phyloP scores from a whole-genome alignment of 2,329 filamentous ascomycete species.

The Penicillium occitanis region DNA sequence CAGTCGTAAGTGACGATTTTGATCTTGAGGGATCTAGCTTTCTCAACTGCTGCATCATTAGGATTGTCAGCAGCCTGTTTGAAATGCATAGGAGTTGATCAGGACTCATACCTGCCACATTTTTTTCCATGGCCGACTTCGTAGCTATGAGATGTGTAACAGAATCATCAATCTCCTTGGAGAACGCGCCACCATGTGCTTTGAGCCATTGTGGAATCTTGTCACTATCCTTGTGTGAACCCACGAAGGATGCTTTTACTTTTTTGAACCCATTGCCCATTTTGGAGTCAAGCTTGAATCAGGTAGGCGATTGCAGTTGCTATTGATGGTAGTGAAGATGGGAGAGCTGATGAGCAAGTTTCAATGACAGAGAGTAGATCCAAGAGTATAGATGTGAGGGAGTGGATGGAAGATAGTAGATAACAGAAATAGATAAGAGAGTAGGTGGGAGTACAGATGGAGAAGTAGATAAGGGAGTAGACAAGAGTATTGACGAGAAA shows the following conservation, averaged over 20 bases:
- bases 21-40: constrained; percentile 40
- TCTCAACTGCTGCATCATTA: constrained; percentile 36
- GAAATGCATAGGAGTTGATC: not conserved
- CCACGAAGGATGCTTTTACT: constrained; percentile 58
- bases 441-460: not conserved
- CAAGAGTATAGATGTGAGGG: not conserved
- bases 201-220: constrained; percentile 67
- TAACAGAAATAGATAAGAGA: not conserved
- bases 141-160: constrained; percentile 75
- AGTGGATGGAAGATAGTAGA: not conserved
- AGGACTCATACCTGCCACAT: constrained; percentile 40
- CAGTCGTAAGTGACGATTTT: constrained; percentile 51
- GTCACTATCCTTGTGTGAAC: constrained; percentile 56
- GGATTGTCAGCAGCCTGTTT: not conserved
- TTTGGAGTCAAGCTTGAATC: not conserved
- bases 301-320: not conserved
- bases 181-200: constrained; percentile 61
- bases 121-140: constrained; percentile 58
- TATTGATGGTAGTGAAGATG: not conserved
- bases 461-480: not conserved
- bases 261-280: constrained; percentile 52
- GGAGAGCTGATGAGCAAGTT: not conserved
- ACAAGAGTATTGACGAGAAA: not conserved
- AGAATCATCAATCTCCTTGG: constrained; percentile 49
- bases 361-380: not conserved